Conservation (phyloP, 75 land plant genomes). For the Larix kaempferi region DNA sequence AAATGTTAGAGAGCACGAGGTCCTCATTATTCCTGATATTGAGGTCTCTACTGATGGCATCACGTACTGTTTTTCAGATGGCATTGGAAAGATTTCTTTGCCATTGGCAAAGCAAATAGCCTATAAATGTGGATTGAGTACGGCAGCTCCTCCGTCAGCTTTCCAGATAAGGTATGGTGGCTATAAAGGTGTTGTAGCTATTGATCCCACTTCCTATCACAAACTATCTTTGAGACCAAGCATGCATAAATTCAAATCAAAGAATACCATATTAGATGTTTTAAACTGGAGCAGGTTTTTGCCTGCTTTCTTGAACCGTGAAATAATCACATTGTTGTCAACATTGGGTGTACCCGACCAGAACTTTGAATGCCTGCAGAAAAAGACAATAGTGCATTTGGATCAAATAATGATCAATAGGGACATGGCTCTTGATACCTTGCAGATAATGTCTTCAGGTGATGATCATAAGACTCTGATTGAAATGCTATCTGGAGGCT, state of each 20-base stretch:
- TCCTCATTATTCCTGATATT: slow-evolving; percentile 61
- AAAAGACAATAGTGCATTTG: slow-evolving; percentile 33
- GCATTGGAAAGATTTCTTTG: slow-evolving; percentile 84
- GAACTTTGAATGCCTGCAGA: slow-evolving; percentile 53
- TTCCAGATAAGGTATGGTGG: slow-evolving; percentile 95
- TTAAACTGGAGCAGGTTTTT: slow-evolving; percentile 61
- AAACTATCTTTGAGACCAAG: slow-evolving; percentile 79
- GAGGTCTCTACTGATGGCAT: slow-evolving; percentile 44
- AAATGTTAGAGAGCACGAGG: slow-evolving; percentile 47
- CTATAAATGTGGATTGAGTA: slow-evolving; percentile 51
- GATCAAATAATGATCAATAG: slow-evolving; percentile 53
- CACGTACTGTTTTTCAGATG: slow-evolving; percentile 90
- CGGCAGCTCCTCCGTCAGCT: slow-evolving; percentile 63
- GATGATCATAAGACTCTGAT: slow-evolving; percentile 30
- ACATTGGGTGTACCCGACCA: slow-evolving; percentile 78
- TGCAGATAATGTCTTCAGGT: slow-evolving; percentile 34
- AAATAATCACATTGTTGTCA: slow-evolving; percentile 69
- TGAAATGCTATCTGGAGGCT: slow-evolving; percentile 70
- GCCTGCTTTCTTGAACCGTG: slow-evolving; percentile 85
- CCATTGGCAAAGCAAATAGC: slow-evolving; percentile 67
- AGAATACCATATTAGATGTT: slow-evolving; percentile 56
- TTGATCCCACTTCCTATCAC: slow-evolving; percentile 59
- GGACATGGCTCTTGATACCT: slow-evolving; percentile 48
- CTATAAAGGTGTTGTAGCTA: slow-evolving; percentile 89
- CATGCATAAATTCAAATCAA: slow-evolving; percentile 81